Conservation (phyloP, 2,329 filamentous ascomycete genomes). For the Colletotrichum spinosum region DNA sequence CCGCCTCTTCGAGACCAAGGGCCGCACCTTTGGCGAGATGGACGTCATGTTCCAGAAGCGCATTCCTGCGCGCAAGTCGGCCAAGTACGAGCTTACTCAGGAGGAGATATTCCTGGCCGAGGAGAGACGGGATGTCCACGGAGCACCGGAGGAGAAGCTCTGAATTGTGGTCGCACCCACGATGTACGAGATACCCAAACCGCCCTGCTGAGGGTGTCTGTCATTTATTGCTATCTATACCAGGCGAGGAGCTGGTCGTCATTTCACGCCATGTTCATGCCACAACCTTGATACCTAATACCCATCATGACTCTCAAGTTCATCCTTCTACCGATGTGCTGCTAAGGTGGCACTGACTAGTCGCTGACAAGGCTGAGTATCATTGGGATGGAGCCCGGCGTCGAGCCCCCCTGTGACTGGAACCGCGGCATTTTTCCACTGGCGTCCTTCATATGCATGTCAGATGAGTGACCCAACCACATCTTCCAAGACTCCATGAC, state of each 20-base stretch:
- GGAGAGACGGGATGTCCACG: conserved; percentile 12
- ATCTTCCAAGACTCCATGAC: not conserved
- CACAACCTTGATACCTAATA: conserved; percentile 19
- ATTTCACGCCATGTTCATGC: not conserved
- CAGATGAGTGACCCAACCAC: not conserved
- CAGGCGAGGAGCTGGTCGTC: not conserved
- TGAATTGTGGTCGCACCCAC: conserved; percentile 1
- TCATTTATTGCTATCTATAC: conserved; percentile 21
- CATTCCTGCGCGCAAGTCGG: conserved; percentile 53
- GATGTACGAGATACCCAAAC: conserved; percentile 19
- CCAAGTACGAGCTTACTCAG: conserved; percentile 48
- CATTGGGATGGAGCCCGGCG: too few relatives aligned
- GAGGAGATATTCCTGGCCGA: conserved; percentile 45
- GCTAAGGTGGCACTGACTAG: too few relatives aligned
- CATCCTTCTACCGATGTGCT: too few relatives aligned
- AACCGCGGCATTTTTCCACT: not conserved
- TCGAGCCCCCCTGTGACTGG: too few relatives aligned
- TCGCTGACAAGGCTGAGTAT: too few relatives aligned
- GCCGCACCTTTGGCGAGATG: conserved; percentile 58
- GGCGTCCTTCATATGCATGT: not conserved
- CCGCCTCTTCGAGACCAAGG: conserved; percentile 58
- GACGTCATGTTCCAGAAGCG: conserved; percentile 56
- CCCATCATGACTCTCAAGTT: not conserved
- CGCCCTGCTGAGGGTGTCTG: not conserved
- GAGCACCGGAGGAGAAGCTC: conserved; percentile 21